Evolutionary conservation across 352 stramenopile genomes (phyloP), one percentile per base, ranked within the genome.

Genomic region (Pythium angustatum): DNA sequence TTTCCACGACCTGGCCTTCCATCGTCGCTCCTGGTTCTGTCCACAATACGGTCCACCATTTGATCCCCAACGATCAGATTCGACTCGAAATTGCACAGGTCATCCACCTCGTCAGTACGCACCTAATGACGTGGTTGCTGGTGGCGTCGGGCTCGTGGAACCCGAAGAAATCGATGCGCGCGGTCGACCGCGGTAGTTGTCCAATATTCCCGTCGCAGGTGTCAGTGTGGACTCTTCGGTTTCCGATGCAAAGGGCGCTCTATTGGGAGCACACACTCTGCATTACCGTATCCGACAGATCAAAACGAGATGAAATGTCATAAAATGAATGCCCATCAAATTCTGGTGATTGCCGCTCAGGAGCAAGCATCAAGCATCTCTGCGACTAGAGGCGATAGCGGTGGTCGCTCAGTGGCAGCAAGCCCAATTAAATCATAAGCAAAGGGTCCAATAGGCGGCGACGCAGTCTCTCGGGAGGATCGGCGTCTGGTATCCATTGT

Each of bases 1-100:
- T 78, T 64, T 94, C 84, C 61, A 94, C 86, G 5, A 93, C 83
- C 75, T 94, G 86, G n/a, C 83, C 80, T 66, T 94, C 84, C 84
- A 93, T 93, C 40, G 48, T 51, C 40, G 27, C 58, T 33, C 17
- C 56, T 41, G 68, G 61, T 52, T 56, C 33, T 44, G 15, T 1
- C 4, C 50, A 54, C 52, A 50, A 44, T 34, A 30, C n/a, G 15
- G 14, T 22, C 31, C 47, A 58, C 58, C 66, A 47, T 50, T 51
- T 15, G 36, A n/a, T 12, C 48, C 38, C 24, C 48, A 30, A 22
- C 58, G 57, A 24, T 60, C 49, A 47, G 51, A 61, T 43, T 44
- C 12, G n/a, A 15, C n/a, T 38, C 28, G 50, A 61, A 61, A 9
- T 56, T 47, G 27, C 58, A 43, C 17, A 48, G 12, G 17, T 3